Evolutionary conservation across 2,329 filamentous ascomycete species (phyloP).

Genomic region (Arthrobotrys musiformis): DNA sequence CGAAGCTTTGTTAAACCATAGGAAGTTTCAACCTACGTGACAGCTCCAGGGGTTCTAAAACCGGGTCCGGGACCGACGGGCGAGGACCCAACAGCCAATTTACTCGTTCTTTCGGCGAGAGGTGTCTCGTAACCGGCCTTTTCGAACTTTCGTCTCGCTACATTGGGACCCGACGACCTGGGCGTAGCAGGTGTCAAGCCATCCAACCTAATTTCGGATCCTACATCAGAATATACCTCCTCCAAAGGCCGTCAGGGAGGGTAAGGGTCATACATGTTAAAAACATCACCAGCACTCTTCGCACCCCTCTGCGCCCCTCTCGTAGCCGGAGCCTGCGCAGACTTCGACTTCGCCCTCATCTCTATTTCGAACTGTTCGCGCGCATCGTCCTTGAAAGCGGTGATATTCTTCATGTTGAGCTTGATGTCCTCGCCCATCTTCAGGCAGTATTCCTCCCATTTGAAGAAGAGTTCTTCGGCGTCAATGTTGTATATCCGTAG

Average conservation of each 20-base stretch:
- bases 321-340: slow-evolving; percentile 66
- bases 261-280: slow-evolving; percentile 77
- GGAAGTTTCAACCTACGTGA: slow-evolving; percentile 61
- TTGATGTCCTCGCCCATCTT: slow-evolving; percentile 83
- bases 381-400: slow-evolving; percentile 84
- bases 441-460: slow-evolving; percentile 98
- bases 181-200: slow-evolving; percentile 75
- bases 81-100: slow-evolving; percentile 53
- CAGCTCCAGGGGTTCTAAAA: slow-evolving; percentile 43
- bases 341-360: slow-evolving; percentile 73
- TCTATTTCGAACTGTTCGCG: slow-evolving; percentile 85
- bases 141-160: slow-evolving; percentile 64
- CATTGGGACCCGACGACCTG: slow-evolving; percentile 58
- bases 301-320: slow-evolving; percentile 70
- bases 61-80: slow-evolving; percentile 48
- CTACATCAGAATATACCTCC: slow-evolving; percentile 11
- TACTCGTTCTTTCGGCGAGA: slow-evolving; percentile 63
- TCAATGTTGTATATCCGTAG: slow-evolving; percentile 83
- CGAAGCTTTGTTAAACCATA: slow-evolving; percentile 27
- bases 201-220: slow-evolving; percentile 68
- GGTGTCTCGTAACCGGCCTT: slow-evolving; percentile 65
- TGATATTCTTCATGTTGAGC: slow-evolving; percentile 75
- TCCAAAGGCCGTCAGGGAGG: not conserved
- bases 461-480: slow-evolving; percentile 90
- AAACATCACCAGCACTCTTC: slow-evolving; percentile 74